A percentile compares a stretch with the other conserved stretches of the same genome.
phyloP scores from a whole-genome alignment of 2,329 filamentous ascomycete genomes.

The Elsinoe batatas region DNA sequence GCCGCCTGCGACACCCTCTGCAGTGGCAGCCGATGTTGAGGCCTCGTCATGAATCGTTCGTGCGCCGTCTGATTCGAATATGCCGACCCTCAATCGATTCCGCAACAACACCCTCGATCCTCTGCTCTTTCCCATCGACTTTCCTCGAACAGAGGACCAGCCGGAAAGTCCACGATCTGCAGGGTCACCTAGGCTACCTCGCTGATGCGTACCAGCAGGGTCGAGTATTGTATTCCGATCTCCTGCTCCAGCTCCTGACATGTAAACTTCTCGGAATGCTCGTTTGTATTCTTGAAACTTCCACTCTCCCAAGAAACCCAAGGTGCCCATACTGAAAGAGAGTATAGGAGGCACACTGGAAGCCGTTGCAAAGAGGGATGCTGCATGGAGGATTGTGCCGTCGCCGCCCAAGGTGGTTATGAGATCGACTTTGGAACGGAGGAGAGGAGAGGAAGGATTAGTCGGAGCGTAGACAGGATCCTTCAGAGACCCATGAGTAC shows the following conservation, averaged over 20 bases:
- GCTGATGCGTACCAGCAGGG: not conserved
- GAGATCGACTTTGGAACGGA: slow-evolving; percentile 62
- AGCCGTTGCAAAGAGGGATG: slow-evolving; percentile 75
- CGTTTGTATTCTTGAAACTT: slow-evolving; percentile 88
- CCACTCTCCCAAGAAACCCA: slow-evolving; percentile 95
- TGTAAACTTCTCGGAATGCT: slow-evolving; percentile 86
- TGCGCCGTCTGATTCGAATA: slow-evolving; percentile 62
- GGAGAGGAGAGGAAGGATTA: slow-evolving; percentile 20
- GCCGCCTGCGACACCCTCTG: slow-evolving; percentile 31
- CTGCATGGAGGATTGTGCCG: slow-evolving; percentile 77
- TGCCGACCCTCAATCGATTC: slow-evolving; percentile 74
- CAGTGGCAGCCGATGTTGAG: not conserved
- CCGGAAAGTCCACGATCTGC: slow-evolving; percentile 30
- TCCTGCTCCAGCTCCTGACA: slow-evolving; percentile 52
- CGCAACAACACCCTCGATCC: slow-evolving; percentile 75
- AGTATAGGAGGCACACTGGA: slow-evolving; percentile 78
- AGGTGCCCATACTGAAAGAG: slow-evolving; percentile 91
- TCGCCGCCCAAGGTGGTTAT: slow-evolving; percentile 88
- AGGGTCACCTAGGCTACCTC: not conserved
- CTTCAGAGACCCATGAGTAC: slow-evolving; percentile 58
- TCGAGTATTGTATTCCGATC: not conserved
- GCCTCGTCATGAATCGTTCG: slow-evolving; percentile 29
- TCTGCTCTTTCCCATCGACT: slow-evolving; percentile 66
- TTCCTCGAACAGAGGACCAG: slow-evolving; percentile 68
- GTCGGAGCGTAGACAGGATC: slow-evolving; percentile 58